Conservation (phyloP, 2,329 filamentous ascomycete genomes). For the Chalaropsis thielavioides region DNA sequence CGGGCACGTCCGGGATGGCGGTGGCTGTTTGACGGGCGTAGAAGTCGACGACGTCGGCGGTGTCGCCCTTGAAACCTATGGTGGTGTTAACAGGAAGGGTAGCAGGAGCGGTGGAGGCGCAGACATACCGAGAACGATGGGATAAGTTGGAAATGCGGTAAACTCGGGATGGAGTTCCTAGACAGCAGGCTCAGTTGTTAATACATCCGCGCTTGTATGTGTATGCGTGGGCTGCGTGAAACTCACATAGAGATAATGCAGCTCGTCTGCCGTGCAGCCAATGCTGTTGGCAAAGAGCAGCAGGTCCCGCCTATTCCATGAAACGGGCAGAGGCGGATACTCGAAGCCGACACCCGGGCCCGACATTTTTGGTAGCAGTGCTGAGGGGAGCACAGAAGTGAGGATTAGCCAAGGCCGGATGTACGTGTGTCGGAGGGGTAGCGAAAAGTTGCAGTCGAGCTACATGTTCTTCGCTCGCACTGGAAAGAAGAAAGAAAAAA, state of each 20-base stretch:
- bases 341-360: conserved; percentile 58
- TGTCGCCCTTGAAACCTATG: conserved; percentile 58
- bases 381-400: background rate
- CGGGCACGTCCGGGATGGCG: conserved; percentile 61
- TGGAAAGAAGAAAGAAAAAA: background rate
- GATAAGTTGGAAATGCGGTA: conserved; percentile 76
- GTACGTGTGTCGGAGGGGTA: background rate
- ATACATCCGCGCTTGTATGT: background rate
- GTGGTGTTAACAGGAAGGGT: conserved; percentile 15
- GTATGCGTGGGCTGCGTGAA: background rate
- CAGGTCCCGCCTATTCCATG: conserved; percentile 77
- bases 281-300: conserved; percentile 86
- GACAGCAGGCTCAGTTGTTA: background rate
- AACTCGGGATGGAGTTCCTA: conserved; percentile 82
- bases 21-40: conserved; percentile 53
- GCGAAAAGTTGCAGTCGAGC: background rate
- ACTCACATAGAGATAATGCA: conserved; percentile 80
- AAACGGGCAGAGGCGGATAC: conserved; percentile 59
- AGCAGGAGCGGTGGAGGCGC: background rate
- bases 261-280: conserved; percentile 69
- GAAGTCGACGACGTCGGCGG: conserved; percentile 71
- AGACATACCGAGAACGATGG: conserved; percentile 56
- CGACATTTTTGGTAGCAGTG: conserved; percentile 22
- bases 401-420: background rate
- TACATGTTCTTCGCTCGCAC: background rate